Evolutionary conservation across 768 basidiomycete genomes (phyloP).

Genomic region (Hemileccinum rubropunctum): DNA sequence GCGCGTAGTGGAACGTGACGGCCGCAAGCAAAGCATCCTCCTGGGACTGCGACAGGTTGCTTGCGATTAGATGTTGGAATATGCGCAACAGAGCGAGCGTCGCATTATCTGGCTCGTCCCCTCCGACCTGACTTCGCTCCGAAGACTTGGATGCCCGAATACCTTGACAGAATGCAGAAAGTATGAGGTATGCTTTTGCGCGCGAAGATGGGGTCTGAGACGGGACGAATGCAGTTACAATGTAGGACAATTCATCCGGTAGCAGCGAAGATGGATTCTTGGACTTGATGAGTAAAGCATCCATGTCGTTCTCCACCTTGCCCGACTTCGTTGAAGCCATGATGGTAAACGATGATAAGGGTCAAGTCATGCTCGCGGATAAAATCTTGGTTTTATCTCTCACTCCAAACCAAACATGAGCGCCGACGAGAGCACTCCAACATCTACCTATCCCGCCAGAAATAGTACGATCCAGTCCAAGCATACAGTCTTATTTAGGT

Average conservation of each 20-base stretch:
- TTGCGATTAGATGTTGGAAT: constrained; percentile 50
- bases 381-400: not conserved
- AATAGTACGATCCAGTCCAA: constrained; percentile 53
- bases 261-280: constrained; percentile 37
- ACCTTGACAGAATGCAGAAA: constrained; percentile 68
- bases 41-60: constrained; percentile 53
- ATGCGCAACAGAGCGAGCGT: constrained; percentile 48
- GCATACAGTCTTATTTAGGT: constrained; percentile 72
- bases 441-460: constrained; percentile 11
- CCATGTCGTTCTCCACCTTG: constrained; percentile 15
- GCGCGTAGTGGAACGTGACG: constrained; percentile 66
- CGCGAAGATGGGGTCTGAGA: constrained; percentile 42
- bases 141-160: constrained; percentile 40
- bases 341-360: not conserved
- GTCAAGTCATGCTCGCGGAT: no score
- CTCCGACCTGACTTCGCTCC: constrained; percentile 33
- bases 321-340: constrained; percentile 9
- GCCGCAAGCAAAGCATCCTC: constrained; percentile 52
- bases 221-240: constrained; percentile 53
- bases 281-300: constrained; percentile 33
- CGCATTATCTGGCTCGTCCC: constrained; percentile 41
- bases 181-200: constrained; percentile 67
- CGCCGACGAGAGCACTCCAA: constrained; percentile 6
- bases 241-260: constrained; percentile 53
- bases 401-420: constrained; percentile 12